Percentiles rank a stretch among this genome's conserved stretches.
Evolutionary conservation across 352 stramenopile species (phyloP).

Genomic region (Globisporangium middletonii): DNA sequence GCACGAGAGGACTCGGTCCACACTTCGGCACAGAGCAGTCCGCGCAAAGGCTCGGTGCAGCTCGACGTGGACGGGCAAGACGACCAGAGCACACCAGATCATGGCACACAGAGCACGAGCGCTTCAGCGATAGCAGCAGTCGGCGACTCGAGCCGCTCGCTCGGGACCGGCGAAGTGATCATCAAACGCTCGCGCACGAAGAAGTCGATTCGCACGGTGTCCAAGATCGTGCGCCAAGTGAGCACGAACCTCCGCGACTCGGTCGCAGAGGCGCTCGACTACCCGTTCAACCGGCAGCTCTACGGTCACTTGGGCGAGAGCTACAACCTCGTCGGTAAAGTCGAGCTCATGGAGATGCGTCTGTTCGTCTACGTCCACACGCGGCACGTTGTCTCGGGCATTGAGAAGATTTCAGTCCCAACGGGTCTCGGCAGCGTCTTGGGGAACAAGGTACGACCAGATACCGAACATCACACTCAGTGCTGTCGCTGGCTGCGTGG

Average conservation of each 20-base stretch:
- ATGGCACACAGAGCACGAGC: not conserved
- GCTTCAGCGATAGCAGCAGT: not conserved
- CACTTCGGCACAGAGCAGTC: conserved; percentile 1
- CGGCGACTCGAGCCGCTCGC: conserved; percentile 11
- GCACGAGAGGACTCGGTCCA: not conserved
- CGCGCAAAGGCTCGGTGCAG: not conserved
- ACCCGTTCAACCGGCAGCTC: conserved; percentile 60
- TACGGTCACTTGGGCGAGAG: conserved; percentile 49
- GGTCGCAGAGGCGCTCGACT: conserved; percentile 50
- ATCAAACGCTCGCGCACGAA: conserved; percentile 62
- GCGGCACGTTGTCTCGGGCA: conserved; percentile 44
- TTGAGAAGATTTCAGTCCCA: conserved; percentile 68
- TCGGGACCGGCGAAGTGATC: conserved; percentile 32
- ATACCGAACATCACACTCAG: not conserved
- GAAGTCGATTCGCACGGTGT: conserved; percentile 65
- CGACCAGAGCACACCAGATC: not conserved
- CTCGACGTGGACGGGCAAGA: not conserved
- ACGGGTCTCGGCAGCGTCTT: conserved; percentile 76
- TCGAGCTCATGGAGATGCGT: conserved; percentile 81
- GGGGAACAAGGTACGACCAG: conserved; percentile 61
- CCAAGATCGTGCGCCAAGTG: conserved; percentile 51
- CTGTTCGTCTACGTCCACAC: conserved; percentile 66
- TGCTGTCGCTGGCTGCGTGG: not conserved
- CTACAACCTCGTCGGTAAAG: conserved; percentile 57
- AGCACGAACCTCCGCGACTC: conserved; percentile 62